Evolutionary conservation across 768 basidiomycete genomes (phyloP).

Genomic region (Gymnopilus junonius): DNA sequence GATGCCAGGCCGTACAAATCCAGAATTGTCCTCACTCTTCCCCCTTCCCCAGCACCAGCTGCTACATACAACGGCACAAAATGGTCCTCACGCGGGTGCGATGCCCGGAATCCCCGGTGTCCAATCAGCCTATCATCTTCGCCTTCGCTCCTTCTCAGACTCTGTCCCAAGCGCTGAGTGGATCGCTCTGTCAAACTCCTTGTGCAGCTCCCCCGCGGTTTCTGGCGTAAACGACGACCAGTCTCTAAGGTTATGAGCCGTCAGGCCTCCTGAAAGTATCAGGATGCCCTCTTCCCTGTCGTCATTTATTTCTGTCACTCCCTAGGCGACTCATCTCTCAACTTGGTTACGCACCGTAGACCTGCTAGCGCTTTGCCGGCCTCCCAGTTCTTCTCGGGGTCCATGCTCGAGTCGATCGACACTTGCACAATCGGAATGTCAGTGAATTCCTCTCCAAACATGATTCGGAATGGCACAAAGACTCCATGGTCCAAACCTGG

Average conservation of each 20-base stretch:
- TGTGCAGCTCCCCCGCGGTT: conserved; percentile 51
- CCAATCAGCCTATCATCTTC: conserved; percentile 56
- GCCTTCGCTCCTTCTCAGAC: conserved; percentile 61
- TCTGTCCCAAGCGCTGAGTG: conserved; percentile 52
- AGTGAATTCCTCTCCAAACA: conserved; percentile 72
- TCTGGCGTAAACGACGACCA: conserved; percentile 51
- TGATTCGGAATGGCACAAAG: conserved; percentile 77
- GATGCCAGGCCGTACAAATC: conserved; percentile 65
- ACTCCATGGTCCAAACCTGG: conserved; percentile 81
- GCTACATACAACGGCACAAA: conserved; percentile 82
- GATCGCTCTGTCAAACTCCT: conserved; percentile 63
- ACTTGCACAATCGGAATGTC: conserved; percentile 74
- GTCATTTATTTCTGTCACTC: conserved; percentile 17
- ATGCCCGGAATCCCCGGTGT: conserved; percentile 65
- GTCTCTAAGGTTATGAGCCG: conserved; percentile 69
- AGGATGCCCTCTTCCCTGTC: conserved; percentile 67
- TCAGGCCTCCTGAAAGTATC: conserved; percentile 72
- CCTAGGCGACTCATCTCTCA: conserved; percentile 16
- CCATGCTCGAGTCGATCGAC: conserved; percentile 64
- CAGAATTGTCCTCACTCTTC: conserved; percentile 50
- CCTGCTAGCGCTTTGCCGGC: conserved; percentile 63
- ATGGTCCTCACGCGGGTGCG: conserved; percentile 82
- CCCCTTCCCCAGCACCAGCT: conserved; percentile 70
- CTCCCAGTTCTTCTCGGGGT: conserved; percentile 65
- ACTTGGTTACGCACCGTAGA: conserved; percentile 50